Percentiles rank a stretch among this genome's conserved stretches.
phyloP scores from a whole-genome alignment of 164 flowering plant genomes.

The Kingdonia uniflora region DNA sequence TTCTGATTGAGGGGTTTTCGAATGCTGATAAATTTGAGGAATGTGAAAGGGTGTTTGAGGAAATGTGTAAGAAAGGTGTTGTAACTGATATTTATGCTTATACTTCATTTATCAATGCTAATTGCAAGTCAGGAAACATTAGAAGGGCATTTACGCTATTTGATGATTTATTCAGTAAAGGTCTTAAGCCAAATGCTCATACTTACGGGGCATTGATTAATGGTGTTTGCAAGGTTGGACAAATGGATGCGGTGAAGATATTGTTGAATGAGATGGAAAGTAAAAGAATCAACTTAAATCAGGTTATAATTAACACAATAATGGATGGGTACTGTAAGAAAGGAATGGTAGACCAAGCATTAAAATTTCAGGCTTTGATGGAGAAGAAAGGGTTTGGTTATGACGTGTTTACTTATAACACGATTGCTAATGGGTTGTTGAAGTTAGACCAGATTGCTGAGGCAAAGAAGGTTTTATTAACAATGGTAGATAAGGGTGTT shows the following conservation, averaged over 20 bases:
- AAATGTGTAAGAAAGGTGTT: constrained; percentile 38
- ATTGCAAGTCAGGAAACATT: constrained; percentile 29
- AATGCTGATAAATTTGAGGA: constrained; percentile 32
- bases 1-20: constrained; percentile 37
- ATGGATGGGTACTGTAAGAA: constrained; percentile 36
- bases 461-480: constrained; percentile 31
- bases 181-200: constrained; percentile 36
- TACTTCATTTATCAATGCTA: constrained; percentile 31
- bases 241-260: constrained; percentile 34
- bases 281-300: constrained; percentile 37
- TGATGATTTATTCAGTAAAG: constrained; percentile 34
- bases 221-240: constrained; percentile 48
- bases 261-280: constrained; percentile 45
- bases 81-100: constrained; percentile 36
- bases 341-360: constrained; percentile 44
- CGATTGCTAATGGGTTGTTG: constrained; percentile 29
- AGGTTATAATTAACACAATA: constrained; percentile 29
- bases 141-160: constrained; percentile 36
- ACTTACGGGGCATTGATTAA: constrained; percentile 42
- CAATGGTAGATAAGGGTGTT: constrained; percentile 38
- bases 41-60: constrained; percentile 37
- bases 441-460: constrained; percentile 29
- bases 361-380: constrained; percentile 31
- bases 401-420: constrained; percentile 26
- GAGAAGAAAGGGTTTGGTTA: constrained; percentile 32